These are phyloP conservation scores for Peniophora sp. DNA, from an alignment of 1,284 basidiomycete species.

Conservation along the genomic window DNA sequence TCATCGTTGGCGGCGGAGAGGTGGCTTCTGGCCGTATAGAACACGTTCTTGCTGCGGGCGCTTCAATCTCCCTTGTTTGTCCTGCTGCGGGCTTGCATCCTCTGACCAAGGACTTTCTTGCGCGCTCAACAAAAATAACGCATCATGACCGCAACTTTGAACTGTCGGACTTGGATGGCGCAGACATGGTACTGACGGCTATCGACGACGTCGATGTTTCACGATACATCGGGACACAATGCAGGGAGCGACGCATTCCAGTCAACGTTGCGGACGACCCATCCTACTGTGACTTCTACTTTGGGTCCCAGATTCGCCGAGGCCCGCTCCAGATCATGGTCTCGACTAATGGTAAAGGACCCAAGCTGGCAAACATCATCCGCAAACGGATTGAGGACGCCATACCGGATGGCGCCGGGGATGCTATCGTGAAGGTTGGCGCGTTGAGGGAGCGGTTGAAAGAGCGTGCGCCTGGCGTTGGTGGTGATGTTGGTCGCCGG, in stretches of 20 bases:
- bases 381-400: slow-evolving; percentile 61
- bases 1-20: slow-evolving; percentile 86
- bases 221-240: slow-evolving; percentile 64
- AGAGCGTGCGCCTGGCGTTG: slow-evolving; percentile 68
- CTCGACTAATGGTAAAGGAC: slow-evolving; percentile 91
- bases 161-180: slow-evolving; percentile 48
- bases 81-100: slow-evolving; percentile 57
- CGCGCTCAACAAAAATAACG: slow-evolving; percentile 48
- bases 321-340: slow-evolving; percentile 95
- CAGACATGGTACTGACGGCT: slow-evolving; percentile 92
- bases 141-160: slow-evolving; percentile 69
- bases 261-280: slow-evolving; percentile 98
- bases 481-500: slow-evolving; percentile 61
- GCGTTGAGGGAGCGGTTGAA: slow-evolving; percentile 60
- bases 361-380: slow-evolving; percentile 84
- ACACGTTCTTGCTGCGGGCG: slow-evolving; percentile 58
- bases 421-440: slow-evolving; percentile 79
- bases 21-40: slow-evolving; percentile 76
- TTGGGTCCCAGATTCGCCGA: slow-evolving; percentile 87
- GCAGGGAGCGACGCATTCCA: slow-evolving; percentile 67
- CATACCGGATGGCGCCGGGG: slow-evolving; percentile 69
- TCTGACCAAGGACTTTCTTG: slow-evolving; percentile 46
- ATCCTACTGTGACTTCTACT: slow-evolving; percentile 95
- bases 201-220: slow-evolving; percentile 80
- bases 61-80: slow-evolving; percentile 53